Base-by-base conservation (phyloP, 306 rosid species). In the Cucurbita moschata region DNA sequence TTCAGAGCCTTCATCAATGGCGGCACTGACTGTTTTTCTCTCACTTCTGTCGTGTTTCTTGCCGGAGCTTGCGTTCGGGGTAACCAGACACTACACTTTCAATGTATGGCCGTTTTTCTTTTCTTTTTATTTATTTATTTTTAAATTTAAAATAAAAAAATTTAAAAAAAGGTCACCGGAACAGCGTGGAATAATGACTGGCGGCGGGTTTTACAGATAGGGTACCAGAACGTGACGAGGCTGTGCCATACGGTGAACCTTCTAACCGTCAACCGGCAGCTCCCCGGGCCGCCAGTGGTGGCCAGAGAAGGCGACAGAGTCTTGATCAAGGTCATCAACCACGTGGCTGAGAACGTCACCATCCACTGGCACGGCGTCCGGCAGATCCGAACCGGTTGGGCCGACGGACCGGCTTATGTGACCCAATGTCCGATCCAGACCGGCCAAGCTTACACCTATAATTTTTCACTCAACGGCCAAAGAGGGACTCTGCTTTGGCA, bases 281-380 rank as follows among this genome's bases (percentile, higher is more conserved):
- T 90, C 14, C 96, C 98, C 13, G 96, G 98, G 50, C 96, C 91
- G 50, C 82, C 65, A 19, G 70, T 92, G 44, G 78, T 87, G 38
- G 96, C 96, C 26, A 87, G 98, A 62, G 96, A 92, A 83, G 98
- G 91, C 14, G 98, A 92, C 59, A 81, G 78, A 56, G 90, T 92
- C 14, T 47, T 79, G 44, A 54, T 92, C 43, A 90, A 87, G 54
- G 91, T 92, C 72, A 83, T 80, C 15, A 92, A 87, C 78, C 95
- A 85, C 43, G 67, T 90, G 68, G 77, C 86, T 4, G 76, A 84
- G 76, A 90, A 92, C 74, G 79, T 92, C n/a, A 81, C 84, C 63
- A 79, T 92, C 77, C 98, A 92, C 55, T 90, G 98, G 98, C 98
- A 92, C 68, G 98, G 98, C 0, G 38, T 92, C 14, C 81, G 86